These are phyloP conservation scores for Chrysopogon serrulatus DNA, from an alignment of 176 grass and related monocot species.

Conservation along the genomic window DNA sequence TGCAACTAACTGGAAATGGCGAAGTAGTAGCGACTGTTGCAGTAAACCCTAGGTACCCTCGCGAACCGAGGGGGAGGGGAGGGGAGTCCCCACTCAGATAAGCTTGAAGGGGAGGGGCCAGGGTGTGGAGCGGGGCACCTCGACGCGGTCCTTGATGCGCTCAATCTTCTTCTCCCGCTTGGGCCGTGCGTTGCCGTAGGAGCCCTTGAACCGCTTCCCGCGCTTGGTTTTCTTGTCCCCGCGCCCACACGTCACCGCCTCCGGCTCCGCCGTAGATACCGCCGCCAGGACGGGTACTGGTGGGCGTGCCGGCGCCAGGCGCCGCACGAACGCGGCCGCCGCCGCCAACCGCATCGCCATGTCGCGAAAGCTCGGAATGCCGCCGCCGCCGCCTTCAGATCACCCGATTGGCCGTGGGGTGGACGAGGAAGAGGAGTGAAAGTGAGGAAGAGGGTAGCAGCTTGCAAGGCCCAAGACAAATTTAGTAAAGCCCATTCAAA, in stretches of 20 bases:
- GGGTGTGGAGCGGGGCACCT: constrained; percentile 89
- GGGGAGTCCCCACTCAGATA: constrained; percentile 35
- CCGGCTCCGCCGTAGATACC: constrained; percentile 8
- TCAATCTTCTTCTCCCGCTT: constrained; percentile 87
- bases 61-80: background rate
- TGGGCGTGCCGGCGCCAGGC: constrained; percentile 18
- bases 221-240: constrained; percentile 94
- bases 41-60: constrained; percentile 37
- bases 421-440: background rate
- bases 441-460: background rate
- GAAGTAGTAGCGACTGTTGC: background rate
- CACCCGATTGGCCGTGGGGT: background rate
- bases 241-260: constrained; percentile 79
- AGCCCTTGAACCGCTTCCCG: constrained; percentile 98
- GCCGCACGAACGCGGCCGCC: constrained; percentile 30
- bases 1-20: constrained; percentile 5
- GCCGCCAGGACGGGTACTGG: constrained; percentile 12
- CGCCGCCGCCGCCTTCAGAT: constrained; percentile 31
- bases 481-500: background rate
- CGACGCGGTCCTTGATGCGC: constrained; percentile 94
- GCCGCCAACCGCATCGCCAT: constrained; percentile 64
- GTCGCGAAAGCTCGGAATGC: constrained; percentile 11
- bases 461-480: background rate
- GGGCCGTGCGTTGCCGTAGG: constrained; percentile 72
- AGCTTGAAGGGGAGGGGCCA: constrained; percentile 98